Base-by-base conservation (phyloP, 371 early-diverging fungal genomes). In the Syncephalastrum racemosum region DNA sequence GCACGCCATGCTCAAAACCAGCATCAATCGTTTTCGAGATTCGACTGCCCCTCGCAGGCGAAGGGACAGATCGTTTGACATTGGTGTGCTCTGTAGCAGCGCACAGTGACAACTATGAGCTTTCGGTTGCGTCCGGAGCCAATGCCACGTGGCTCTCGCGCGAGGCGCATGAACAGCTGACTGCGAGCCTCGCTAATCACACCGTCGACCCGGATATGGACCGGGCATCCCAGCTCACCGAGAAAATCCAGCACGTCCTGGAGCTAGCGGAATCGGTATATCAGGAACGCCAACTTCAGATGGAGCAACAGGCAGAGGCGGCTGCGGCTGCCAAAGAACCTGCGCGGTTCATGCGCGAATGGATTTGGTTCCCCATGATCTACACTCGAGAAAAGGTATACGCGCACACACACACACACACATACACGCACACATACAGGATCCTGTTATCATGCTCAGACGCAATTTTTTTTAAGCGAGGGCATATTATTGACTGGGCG, bases 291-390 rank as follows among this genome's bases (percentile, higher is more conserved):
- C 25, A 16, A 13, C 49, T 49, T 6, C 31, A 22, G 8, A 20
- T 50, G 1, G 22, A 46, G 13, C 25, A 60, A 48, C 43, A 51
- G 16, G 44, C 44, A 45, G 20, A 57, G 52, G 52, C 2, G 2
- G 42, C 22, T 36, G 36, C 10, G 8, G 24, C 19, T 3, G 36
- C 27, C 39, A 42, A 50, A 58, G 45, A 59, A 2, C 67, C 70
- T 14, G 56, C 60, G 2, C 40, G 51, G 0, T 69, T 68, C 54
- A 22, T 75, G 13, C 63, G 76, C 23, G 73, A 75, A 49, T 75
- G 73, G 70, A 65, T 75, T 39, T 75, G 76, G 76, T 75, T 75
- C 42, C 76, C 76, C 4, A 75, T 75, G 76, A 75, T 75, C 50
- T 75, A 75, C 44, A 75, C 75, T 7, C 43, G 67, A 50, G 71